These are phyloP conservation scores for Naganishia sp. DNA, from an alignment of 1,284 basidiomycete species.

Conservation along the genomic window DNA sequence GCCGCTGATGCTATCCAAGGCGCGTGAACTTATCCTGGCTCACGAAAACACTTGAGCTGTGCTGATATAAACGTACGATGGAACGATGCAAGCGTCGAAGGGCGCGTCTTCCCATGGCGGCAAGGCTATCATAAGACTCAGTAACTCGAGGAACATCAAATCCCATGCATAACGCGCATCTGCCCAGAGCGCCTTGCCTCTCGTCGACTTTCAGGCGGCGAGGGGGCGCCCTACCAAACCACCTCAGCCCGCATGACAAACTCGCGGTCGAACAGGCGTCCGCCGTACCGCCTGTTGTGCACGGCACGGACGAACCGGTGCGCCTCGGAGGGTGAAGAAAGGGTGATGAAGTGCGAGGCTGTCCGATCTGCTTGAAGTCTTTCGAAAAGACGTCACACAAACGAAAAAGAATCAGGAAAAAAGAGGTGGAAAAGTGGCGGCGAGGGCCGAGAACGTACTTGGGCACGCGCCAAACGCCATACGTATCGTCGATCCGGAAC, in stretches of 20 bases:
- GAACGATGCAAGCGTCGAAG: too few relatives aligned
- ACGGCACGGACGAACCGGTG: slow-evolving; percentile 23
- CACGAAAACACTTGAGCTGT: too few relatives aligned
- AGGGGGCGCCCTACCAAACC: slow-evolving; percentile 7
- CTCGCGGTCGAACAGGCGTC: background rate
- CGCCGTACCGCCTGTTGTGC: slow-evolving; percentile 21
- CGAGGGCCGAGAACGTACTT: slow-evolving; percentile 1
- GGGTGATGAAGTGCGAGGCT: slow-evolving; percentile 12
- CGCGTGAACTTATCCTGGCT: too few relatives aligned
- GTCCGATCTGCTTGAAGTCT: slow-evolving; percentile 4
- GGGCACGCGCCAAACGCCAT: slow-evolving; percentile 19
- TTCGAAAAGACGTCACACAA: background rate
- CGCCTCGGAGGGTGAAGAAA: slow-evolving; percentile 14
- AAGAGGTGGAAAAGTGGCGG: background rate
- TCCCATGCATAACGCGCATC: too few relatives aligned
- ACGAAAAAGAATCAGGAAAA: background rate
- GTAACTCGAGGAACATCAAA: too few relatives aligned
- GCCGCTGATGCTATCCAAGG: too few relatives aligned
- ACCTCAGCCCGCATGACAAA: slow-evolving; percentile 24
- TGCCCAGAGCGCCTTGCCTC: too few relatives aligned
- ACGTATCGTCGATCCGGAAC: slow-evolving; percentile 23
- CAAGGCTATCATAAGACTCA: too few relatives aligned
- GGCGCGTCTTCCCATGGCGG: too few relatives aligned
- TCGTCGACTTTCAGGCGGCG: too few relatives aligned
- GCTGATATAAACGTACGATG: too few relatives aligned